Base-by-base conservation (phyloP, 2,329 filamentous ascomycete genomes). In the Aspergillus novoparasiticus region DNA sequence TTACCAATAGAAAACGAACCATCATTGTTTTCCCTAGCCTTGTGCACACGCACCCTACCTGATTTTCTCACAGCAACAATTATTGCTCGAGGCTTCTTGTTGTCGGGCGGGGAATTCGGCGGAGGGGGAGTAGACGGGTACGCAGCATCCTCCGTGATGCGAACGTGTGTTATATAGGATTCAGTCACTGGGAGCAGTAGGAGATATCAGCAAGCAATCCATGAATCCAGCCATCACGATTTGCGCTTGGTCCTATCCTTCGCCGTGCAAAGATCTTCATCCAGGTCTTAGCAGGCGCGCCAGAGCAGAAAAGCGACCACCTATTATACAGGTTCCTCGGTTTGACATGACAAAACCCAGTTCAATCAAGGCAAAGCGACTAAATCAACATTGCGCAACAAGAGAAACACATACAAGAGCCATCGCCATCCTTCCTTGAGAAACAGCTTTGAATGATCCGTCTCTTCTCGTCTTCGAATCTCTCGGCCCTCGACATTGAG, bases 161-260 rank as follows among this genome's bases (percentile, higher is more conserved):
- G 88, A 72, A 98, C 94, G 76, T 99, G 95, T 26, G 95, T 99
- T 73, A 99, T 99, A 82, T 99, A 99, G 39, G 93, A 97, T 81
- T 99, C 95, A 69, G 89, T 83, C 70, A 92, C 90, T 93, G 57
- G n/a, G 51, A 45, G 32, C 23, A 46, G 58, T 23, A 56, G 61
- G 48, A 28, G 58, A 60, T 21, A 68, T 77, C 60, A 76, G 71
- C 53, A 19, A 53, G 21, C 30, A 26, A 28, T 39, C 14, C 9
- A 21, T 2, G 14, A 39, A 26, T 2, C 51, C 2, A 16, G 2
- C 32, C 5, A 10, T 11, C 32, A 23, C 14, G 9, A 6, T 32
- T 32, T 48, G 19, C 48, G n/a, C 16, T 51, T 32, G n/a, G 19
- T n/a, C 3, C n/a, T 32, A 34, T 6, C 26, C 14, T 51, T 32